Conservation (phyloP, 2,329 filamentous ascomycete genomes). For the Calonectria multiphialidica region DNA sequence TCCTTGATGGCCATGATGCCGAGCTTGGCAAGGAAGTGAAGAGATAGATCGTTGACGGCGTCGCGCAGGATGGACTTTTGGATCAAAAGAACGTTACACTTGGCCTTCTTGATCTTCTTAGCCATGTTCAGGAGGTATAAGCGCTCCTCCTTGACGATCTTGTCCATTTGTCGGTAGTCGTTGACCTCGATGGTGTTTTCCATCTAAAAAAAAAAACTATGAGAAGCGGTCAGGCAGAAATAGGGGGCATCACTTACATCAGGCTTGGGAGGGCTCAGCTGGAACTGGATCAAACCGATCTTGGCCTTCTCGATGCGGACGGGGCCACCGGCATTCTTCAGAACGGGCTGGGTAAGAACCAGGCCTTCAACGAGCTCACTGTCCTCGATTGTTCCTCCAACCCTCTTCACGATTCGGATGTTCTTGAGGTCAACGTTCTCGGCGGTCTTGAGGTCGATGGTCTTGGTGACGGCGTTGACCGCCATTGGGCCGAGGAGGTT, state of each 20-base stretch:
- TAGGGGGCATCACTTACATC: constrained; percentile 71
- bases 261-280: constrained; percentile 96
- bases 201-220: constrained; percentile 71
- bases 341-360: constrained; percentile 90
- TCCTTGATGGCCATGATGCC: constrained; percentile 97
- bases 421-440: constrained; percentile 98
- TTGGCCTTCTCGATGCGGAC: constrained; percentile 95
- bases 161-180: constrained; percentile 99
- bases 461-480: constrained; percentile 94
- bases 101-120: constrained; percentile 99
- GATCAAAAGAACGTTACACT: constrained; percentile 98
- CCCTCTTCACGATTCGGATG: constrained; percentile 97
- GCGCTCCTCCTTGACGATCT: constrained; percentile 99
- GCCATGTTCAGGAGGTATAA: constrained; percentile 98
- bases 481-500: constrained; percentile 97
- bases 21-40: constrained; percentile 97
- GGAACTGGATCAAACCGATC: constrained; percentile 98
- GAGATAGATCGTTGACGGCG: constrained; percentile 95
- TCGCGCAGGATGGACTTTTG: constrained; percentile 99
- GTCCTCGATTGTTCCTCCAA: constrained; percentile 97
- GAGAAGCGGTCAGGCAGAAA: constrained; percentile 22
- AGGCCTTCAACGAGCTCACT: constrained; percentile 97
- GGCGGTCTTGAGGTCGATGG: constrained; percentile 94
- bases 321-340: constrained; percentile 94
- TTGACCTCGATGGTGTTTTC: constrained; percentile 99